Base-by-base conservation (phyloP, 495 filamentous ascomycete genomes). In the Penicillium verhagenii region DNA sequence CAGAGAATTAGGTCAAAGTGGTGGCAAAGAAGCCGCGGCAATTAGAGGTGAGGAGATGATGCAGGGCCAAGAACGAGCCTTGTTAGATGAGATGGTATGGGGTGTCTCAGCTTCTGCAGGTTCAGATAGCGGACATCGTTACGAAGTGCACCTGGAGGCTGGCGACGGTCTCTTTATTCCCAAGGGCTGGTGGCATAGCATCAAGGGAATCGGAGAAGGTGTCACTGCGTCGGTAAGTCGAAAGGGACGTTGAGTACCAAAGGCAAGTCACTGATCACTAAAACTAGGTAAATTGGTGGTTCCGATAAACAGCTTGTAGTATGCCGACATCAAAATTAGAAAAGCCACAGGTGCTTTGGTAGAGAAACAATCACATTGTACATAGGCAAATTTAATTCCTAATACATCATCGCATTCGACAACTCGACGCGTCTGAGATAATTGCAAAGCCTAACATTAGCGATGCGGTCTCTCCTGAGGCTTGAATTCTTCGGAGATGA, bases 171-270 rank as follows among this genome's bases (percentile, higher is more conserved):
- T 97, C 39, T 97, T 93, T 66, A 92, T 98, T 51, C 94, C 93
- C 0, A 84, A 82, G 54, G 91, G 90, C 11, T 98, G 92, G 91
- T 98, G 94, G 94, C 94, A 98, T 79, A 91, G 89, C 65, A 84
- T 98, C 47, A 87, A 83, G 62, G 90, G 92, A 19, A 61, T 83
- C 47, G 88, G 86, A 13, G 59, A 76, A 19, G 80, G 83, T 13
- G 79, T 87, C 28, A 88, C 77, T 43, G 86, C 72, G 46, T 90
- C 87, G 57, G 87, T 89, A 66, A 74, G 82, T 76, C 11, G 28
- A 19, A 37, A 44, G 2, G 38, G 38, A 24, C 3, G 2, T 8
- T 24, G 3, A 24, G 9, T 10, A 16, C 11, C 5, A 18, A 29
- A 10, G 31, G 33, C 10, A 26, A 18, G 4, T 26, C 20, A 33